These are phyloP conservation scores for Colletotrichum chrysophilum DNA, from an alignment of 2,329 filamentous ascomycete genomes.

Conservation along the genomic window DNA sequence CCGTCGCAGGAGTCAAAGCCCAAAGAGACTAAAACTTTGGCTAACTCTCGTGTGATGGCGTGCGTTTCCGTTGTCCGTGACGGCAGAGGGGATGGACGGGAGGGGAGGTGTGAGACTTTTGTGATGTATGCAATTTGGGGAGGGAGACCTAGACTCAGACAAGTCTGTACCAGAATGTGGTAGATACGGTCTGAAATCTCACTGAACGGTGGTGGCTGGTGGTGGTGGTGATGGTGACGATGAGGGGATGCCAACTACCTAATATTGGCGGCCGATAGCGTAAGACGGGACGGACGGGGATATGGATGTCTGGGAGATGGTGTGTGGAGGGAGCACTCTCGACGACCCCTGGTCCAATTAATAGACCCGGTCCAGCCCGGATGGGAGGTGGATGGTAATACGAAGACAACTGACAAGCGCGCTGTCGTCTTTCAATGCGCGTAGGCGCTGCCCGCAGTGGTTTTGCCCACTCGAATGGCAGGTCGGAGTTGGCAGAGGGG, in stretches of 20 bases:
- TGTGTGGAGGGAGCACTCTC: slow-evolving; percentile 16
- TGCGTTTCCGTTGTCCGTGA: background rate
- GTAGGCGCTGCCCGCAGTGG: background rate
- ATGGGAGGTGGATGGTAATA: slow-evolving; percentile 6
- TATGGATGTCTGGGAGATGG: slow-evolving; percentile 18
- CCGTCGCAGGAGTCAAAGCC: slow-evolving; percentile 12
- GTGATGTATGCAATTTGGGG: background rate
- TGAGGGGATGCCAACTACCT: slow-evolving; percentile 7
- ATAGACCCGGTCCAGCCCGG: slow-evolving; percentile 18
- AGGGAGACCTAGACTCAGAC: background rate
- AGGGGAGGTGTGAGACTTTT: background rate
- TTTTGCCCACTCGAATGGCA: background rate
- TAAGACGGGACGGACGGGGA: slow-evolving; percentile 19
- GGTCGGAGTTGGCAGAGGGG: background rate
- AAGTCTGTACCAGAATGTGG: background rate
- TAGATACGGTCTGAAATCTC: background rate
- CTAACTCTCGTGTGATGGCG: background rate
- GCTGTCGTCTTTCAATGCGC: background rate
- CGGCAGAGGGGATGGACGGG: background rate
- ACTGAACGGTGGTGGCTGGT: background rate
- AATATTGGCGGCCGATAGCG: slow-evolving; percentile 11
- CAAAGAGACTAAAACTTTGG: background rate
- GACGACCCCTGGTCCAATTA: slow-evolving; percentile 10
- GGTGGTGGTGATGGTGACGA: background rate
- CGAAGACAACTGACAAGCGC: slow-evolving; percentile 6